phyloP scores from a whole-genome alignment of 2,329 filamentous ascomycete species.

The Neonectria faginata region DNA sequence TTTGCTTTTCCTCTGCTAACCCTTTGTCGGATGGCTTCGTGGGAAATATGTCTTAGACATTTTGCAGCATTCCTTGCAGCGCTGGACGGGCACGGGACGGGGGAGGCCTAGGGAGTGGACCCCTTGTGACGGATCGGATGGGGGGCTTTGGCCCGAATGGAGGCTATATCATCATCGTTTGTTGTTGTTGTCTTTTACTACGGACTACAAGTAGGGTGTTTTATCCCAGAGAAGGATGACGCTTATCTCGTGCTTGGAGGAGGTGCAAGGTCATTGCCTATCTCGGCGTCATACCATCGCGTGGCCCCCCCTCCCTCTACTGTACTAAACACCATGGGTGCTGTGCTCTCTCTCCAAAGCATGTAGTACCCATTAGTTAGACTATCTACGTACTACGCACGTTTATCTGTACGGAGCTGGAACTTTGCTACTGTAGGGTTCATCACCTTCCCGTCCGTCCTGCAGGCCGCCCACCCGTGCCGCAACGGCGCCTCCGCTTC shows the following conservation, averaged over 20 bases:
- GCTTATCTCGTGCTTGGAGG: too few species aligned
- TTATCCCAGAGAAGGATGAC: too few species aligned
- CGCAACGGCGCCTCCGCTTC: neutral
- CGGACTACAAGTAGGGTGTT: too few species aligned
- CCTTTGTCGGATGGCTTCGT: neutral
- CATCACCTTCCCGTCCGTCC: neutral
- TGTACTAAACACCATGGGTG: too few species aligned
- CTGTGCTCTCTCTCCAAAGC: too few species aligned
- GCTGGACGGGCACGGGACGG: neutral
- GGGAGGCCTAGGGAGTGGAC: neutral
- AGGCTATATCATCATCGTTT: neutral
- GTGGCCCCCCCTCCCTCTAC: too few species aligned
- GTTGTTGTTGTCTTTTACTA: neutral
- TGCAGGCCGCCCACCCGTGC: neutral
- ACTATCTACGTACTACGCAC: too few species aligned
- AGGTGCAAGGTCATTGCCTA: neutral
- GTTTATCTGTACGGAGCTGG: too few species aligned
- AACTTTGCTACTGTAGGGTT: neutral
- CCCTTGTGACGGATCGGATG: neutral
- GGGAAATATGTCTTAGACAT: conserved; percentile 38
- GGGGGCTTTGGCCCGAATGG: too few species aligned
- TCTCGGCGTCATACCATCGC: neutral
- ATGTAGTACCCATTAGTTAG: too few species aligned
- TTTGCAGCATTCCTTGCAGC: neutral
- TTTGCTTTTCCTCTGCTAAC: too few species aligned